Conservation (phyloP, 2,329 filamentous ascomycete species). For the Samsoniella hepiali region DNA sequence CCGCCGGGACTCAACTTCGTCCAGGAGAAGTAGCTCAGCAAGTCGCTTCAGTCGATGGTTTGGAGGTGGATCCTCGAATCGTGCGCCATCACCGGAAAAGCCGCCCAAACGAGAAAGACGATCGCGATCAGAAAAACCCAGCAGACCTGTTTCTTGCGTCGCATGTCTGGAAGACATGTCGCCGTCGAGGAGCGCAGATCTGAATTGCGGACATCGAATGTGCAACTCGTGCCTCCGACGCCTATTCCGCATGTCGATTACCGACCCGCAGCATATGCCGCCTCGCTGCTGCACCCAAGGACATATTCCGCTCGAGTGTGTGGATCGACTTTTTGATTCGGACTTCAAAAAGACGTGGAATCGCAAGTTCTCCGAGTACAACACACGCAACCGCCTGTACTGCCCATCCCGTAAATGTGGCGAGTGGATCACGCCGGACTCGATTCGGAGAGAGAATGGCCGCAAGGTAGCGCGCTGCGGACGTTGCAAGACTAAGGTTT, state of each 20-base stretch:
- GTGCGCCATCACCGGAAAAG: conserved; percentile 27
- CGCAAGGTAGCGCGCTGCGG: conserved; percentile 68
- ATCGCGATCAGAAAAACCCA: conserved; percentile 16
- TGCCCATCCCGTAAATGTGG: conserved; percentile 72
- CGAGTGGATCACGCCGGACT: conserved; percentile 72
- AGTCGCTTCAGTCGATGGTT: conserved; percentile 30
- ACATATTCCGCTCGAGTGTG: conserved; percentile 71
- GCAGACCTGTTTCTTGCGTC: conserved; percentile 60
- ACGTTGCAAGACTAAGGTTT: conserved; percentile 71
- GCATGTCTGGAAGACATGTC: conserved; percentile 69
- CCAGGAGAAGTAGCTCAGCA: conserved; percentile 22
- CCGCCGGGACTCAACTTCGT: conserved; percentile 17
- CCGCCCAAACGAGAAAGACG: conserved; percentile 16
- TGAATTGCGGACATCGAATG: conserved; percentile 78
- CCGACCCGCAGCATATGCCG: conserved; percentile 78
- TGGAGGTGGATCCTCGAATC: conserved; percentile 26
- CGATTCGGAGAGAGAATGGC: conserved; percentile 57
- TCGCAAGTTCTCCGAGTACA: conserved; percentile 72
- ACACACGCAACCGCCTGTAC: conserved; percentile 71
- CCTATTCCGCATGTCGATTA: conserved; percentile 71
- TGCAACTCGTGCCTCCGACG: conserved; percentile 73
- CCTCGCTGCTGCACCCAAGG: conserved; percentile 74
- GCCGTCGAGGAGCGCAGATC: conserved; percentile 60
- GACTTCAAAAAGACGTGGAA: conserved; percentile 80
- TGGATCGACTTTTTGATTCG: conserved; percentile 69